Evolutionary conservation across 2,329 filamentous ascomycete species (phyloP), one percentile per base, ranked within the genome.

Genomic region (Bertia moriformis): DNA sequence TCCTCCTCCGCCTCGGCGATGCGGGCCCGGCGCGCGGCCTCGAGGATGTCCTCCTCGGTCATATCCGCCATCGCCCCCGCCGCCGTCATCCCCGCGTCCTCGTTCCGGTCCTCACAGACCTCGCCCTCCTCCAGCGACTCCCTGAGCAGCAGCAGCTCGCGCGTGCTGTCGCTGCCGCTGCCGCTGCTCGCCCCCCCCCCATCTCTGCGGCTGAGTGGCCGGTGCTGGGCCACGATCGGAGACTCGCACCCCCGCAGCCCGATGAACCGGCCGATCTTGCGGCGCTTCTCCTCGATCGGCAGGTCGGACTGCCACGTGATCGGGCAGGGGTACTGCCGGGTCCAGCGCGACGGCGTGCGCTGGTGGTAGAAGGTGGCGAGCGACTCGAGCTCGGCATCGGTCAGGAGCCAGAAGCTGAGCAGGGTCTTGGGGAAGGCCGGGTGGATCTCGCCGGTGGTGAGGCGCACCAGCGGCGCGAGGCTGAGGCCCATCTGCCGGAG

Each of bases 291-390:
- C 54, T 77, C 71, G 18, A 78, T 54, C 2, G 62, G 57, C 42
- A 75, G 54, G 43, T 65, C 58, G 4, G 56, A 55, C 7, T 27
- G 22, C 22, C 22, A 27, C 39, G 62, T 56, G 51, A 87, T 70
- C n/a, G 71, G 74, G 46, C 73, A 75, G 0, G 82, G 82, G 53
- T 87, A 87, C 43, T 70, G 63, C 38, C 54, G 46, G 2, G 69
- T 68, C 61, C 65, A 73, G n/a, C 54, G 51, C 42, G 61, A 61
- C 1, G 71, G 73, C 1, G 67, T 71, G 42, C 67, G 67, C 60
- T 87, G 82, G 59, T 83, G 78, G 62, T 86, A 87, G 58, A 81
- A 84, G 46, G 68, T 62, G 3, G 81, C 81, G 30, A 87, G 67
- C 40, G 63, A 61, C 59, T 87, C 81, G 40, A 85, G 73, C 57